Conservation (phyloP, 2,329 filamentous ascomycete species). For the Lomentospora prolificans region DNA sequence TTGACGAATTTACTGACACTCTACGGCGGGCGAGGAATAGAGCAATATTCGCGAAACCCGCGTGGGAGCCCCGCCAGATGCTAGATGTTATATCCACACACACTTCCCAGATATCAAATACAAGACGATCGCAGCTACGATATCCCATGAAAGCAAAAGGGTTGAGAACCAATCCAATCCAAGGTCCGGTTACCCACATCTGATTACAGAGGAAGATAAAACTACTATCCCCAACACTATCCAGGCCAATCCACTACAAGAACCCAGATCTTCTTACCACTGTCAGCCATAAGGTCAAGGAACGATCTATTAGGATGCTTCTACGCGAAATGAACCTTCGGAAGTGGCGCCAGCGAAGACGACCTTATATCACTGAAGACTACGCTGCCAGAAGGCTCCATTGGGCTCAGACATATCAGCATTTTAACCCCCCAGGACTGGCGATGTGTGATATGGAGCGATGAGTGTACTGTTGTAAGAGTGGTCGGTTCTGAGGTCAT, state of each 20-base stretch:
- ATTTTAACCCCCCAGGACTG: neutral
- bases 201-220: neutral
- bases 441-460: neutral
- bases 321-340: neutral
- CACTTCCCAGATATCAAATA: too few species aligned
- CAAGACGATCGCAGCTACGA: too few species aligned
- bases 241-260: neutral
- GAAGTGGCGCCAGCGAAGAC: neutral
- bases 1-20: too few species aligned
- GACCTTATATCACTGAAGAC: neutral
- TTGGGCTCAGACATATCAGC: neutral
- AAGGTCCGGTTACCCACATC: neutral
- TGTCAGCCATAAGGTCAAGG: neutral
- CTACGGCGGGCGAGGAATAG: too few species aligned
- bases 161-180: neutral
- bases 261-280: neutral
- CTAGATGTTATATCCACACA: too few species aligned
- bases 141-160: neutral
- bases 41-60: too few species aligned
- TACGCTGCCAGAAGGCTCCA: neutral
- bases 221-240: neutral
- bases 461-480: neutral
- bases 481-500: neutral
- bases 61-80: too few species aligned
- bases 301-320: neutral